phyloP scores from a whole-genome alignment of 441 rosid species.

The Hura crepitans region DNA sequence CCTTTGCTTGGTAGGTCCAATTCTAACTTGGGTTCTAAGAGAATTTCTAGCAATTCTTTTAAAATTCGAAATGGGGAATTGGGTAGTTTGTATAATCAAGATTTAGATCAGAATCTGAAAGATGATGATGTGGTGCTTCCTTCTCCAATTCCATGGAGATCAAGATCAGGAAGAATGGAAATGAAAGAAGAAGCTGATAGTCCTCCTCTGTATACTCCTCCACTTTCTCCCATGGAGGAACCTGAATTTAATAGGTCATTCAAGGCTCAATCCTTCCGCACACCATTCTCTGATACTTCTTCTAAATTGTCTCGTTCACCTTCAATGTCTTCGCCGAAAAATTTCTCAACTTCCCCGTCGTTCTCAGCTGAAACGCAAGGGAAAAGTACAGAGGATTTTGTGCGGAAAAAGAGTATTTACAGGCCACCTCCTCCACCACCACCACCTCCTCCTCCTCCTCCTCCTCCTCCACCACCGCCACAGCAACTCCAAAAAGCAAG shows the following conservation, averaged over 20 bases:
- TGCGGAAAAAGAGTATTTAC: conserved; percentile 40
- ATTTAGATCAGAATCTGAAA: conserved; percentile 34
- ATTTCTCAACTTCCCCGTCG: conserved; percentile 37
- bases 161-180: conserved; percentile 70
- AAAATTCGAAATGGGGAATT: conserved; percentile 19
- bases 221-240: conserved; percentile 32
- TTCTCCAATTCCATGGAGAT: conserved; percentile 96
- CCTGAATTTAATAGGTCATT: conserved; percentile 31
- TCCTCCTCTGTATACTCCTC: conserved; percentile 19
- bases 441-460: conserved; percentile 65
- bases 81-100: conserved; percentile 23
- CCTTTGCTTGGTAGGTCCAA: conserved; percentile 32
- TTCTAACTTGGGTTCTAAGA: conserved; percentile 43
- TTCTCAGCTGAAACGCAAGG: conserved; percentile 36
- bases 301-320: conserved; percentile 34
- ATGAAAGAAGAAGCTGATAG: conserved; percentile 38
- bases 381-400: conserved; percentile 42
- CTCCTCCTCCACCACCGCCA: conserved; percentile 50
- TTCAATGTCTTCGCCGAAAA: conserved; percentile 40
- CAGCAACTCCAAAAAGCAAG: conserved; percentile 30
- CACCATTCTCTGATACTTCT: conserved; percentile 31
- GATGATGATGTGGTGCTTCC: conserved; percentile 64
- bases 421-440: conserved; percentile 48
- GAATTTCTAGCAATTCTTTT: conserved; percentile 33
- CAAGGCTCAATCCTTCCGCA: conserved; percentile 35